Evolutionary conservation across 768 basidiomycete genomes (phyloP).

Genomic region (Hypholoma sublateritium): DNA sequence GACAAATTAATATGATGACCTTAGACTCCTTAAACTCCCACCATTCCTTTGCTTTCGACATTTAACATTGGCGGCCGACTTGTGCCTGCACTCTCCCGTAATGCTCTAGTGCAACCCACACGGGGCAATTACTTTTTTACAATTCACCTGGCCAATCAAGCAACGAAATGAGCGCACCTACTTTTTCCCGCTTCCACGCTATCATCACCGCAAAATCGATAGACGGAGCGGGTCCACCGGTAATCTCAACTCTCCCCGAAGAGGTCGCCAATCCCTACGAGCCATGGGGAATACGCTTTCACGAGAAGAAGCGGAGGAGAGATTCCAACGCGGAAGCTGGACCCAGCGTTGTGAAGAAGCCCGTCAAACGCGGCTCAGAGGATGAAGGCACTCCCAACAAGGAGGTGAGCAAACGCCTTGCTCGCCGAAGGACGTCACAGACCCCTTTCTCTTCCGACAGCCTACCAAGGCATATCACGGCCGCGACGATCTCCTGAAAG

Average conservation of each 20-base stretch:
- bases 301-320: slow-evolving; percentile 18
- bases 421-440: not conserved
- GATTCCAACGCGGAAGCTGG: slow-evolving; percentile 15
- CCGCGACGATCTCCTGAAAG: slow-evolving; percentile 30
- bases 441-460: slow-evolving; percentile 17
- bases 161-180: slow-evolving; percentile 6
- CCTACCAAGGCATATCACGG: slow-evolving; percentile 27
- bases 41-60: not conserved
- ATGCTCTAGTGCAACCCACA: not conserved
- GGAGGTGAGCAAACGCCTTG: slow-evolving; percentile 17
- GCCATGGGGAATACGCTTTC: slow-evolving; percentile 14
- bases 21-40: not conserved
- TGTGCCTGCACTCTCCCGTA: not conserved
- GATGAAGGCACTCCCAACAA: slow-evolving; percentile 20
- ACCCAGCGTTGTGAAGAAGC: slow-evolving; percentile 20
- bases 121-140: not conserved
- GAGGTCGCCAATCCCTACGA: slow-evolving; percentile 16
- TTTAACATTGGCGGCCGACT: not conserved
- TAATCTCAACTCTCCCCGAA: slow-evolving; percentile 11
- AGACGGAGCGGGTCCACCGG: slow-evolving; percentile 24
- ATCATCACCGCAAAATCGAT: slow-evolving; percentile 30
- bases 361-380: slow-evolving; percentile 19
- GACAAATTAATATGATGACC: not conserved
- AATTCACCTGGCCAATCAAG: not conserved
- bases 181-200: slow-evolving; percentile 29